A percentile compares a stretch with the other conserved stretches of the same genome.
Evolutionary conservation across 2,329 filamentous ascomycete genomes (phyloP).

Genomic region (Trichoderma sp.): DNA sequence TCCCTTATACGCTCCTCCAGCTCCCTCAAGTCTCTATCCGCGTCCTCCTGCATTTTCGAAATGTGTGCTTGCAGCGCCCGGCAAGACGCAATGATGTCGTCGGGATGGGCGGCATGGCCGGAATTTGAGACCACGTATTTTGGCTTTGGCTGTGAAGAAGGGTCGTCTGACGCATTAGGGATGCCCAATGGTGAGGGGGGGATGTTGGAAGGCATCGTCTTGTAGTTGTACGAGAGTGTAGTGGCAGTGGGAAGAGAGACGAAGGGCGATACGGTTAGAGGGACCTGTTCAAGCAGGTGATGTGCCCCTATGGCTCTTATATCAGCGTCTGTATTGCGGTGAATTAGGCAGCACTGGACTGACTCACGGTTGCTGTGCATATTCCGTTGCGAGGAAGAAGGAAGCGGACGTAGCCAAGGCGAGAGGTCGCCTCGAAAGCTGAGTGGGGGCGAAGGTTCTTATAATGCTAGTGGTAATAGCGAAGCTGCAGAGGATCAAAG

Average conservation of each 20-base stretch:
- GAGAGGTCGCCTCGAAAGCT: neutral
- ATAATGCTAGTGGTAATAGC: neutral
- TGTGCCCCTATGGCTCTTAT: constrained; percentile 61
- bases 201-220: constrained; percentile 80
- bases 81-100: constrained; percentile 82
- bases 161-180: constrained; percentile 37
- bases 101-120: constrained; percentile 80
- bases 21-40: constrained; percentile 62
- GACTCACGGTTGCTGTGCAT: constrained; percentile 39
- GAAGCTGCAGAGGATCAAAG: neutral
- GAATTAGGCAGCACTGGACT: neutral
- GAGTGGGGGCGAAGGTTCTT: neutral
- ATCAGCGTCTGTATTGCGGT: constrained; percentile 18
- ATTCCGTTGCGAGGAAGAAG: neutral
- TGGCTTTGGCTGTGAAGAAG: constrained; percentile 46
- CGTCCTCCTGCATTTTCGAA: constrained; percentile 64
- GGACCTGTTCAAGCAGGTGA: constrained; percentile 86
- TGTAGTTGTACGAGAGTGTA: constrained; percentile 94
- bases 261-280: constrained; percentile 91
- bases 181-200: constrained; percentile 49
- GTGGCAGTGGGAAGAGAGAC: constrained; percentile 85
- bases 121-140: constrained; percentile 76
- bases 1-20: constrained; percentile 67
- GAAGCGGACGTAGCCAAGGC: neutral
- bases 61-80: constrained; percentile 75